These are phyloP conservation scores for Saturnispora saitoi DNA, from an alignment of 805 yeast genomes.

Conservation along the genomic window DNA sequence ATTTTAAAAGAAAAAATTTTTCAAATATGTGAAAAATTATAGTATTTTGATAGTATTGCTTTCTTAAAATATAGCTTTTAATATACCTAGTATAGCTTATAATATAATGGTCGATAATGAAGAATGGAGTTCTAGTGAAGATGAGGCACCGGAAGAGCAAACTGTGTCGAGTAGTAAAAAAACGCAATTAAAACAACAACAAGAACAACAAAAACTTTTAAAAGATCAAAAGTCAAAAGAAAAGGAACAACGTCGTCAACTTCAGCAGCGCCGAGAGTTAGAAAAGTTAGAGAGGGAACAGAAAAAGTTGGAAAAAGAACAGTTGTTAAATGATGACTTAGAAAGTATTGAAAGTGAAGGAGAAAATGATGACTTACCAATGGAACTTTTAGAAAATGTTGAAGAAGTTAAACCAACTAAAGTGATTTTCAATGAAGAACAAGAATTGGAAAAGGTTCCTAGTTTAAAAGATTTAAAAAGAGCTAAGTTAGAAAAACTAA, in stretches of 20 bases:
- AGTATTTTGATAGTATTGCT: neutral
- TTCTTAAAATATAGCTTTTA: no score
- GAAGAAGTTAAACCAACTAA: conserved; percentile 13
- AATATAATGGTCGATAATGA: neutral
- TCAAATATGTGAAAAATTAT: neutral
- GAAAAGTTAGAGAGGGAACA: conserved; percentile 24
- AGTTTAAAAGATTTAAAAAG: conserved; percentile 11
- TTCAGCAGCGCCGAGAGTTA: conserved; percentile 29
- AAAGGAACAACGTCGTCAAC: conserved; percentile 21
- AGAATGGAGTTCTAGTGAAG: conserved; percentile 14
- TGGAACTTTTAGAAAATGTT: conserved; percentile 29
- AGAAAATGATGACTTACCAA: conserved; percentile 30
- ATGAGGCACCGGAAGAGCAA: conserved; percentile 48
- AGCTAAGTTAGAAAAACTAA: conserved; percentile 20
- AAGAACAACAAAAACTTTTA: conserved; percentile 14
- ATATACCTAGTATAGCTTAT: no score
- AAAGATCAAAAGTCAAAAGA: conserved; percentile 10
- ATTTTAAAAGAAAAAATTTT: neutral
- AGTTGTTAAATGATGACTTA: conserved; percentile 1
- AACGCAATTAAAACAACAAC: conserved; percentile 17
- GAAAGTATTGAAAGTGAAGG: conserved; percentile 4
- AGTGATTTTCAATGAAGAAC: conserved; percentile 15
- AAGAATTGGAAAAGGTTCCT: conserved; percentile 18
- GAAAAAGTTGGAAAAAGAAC: conserved; percentile 12
- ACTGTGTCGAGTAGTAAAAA: conserved; percentile 15